Evolutionary conservation across 2,329 filamentous ascomycete genomes (phyloP), one percentile per base, ranked within the genome.

Genomic region (Metarhizium brunneum): DNA sequence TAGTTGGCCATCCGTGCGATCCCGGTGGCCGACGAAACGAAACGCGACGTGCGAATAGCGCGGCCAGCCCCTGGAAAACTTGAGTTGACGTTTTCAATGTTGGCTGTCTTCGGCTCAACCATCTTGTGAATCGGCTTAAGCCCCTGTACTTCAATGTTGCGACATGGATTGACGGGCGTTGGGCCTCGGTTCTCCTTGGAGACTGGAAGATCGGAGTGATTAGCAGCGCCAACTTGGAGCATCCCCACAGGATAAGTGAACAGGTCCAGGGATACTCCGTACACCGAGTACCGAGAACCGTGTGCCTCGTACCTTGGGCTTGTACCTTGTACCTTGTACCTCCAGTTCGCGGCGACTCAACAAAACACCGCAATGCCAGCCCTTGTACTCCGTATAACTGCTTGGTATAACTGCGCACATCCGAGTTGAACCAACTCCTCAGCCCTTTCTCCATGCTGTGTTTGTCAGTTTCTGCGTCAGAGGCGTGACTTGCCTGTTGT

Each of bases 121-220:
- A 43, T 10, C 40, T 43, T 43, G 6, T 43, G 11, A 25, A 20
- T 20, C 43, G 43, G 43, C 43, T 47, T 20, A 47, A 25, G 43
- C 43, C 40, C 25, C 25, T 25, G 25, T 25, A 25, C 25, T 25
- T 18, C 40, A 43, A 18, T 16, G 40, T 14, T 47, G 13, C 7
- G 13, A 18, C 20, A 47, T 47, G 43, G 25, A 25, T 25, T 4
- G 25, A 25, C 25, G 20, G 43, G 43, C n/a, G 47, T 40, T 50
- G 53, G 43, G 53, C 53, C 47, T 54, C 53, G 53, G 53, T 35
- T 50, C 49, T 50, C 16, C 25, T 50, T 47, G 16, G 43, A 10
- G 35, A 36, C 35, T 36, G 8, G 35, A 25, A 25, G 25, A 25
- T 25, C 25, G 25, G 35, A 36, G 35, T 8, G 7, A 2, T 36